phyloP scores from a whole-genome alignment of 2,329 filamentous ascomycete species.

The Sarocladium kiliense region DNA sequence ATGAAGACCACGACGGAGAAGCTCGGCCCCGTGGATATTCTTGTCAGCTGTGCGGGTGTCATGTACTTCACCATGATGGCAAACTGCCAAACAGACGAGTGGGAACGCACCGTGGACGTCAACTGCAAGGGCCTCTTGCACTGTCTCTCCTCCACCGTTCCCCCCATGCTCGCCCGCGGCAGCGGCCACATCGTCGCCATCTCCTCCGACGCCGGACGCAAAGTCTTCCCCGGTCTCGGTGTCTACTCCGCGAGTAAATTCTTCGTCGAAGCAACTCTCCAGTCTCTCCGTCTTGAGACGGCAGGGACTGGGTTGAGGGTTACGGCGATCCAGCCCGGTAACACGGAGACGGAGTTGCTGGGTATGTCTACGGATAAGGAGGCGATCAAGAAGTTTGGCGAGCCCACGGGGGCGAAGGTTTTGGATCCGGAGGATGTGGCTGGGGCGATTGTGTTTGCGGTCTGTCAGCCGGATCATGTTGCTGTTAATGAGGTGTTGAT shows the following conservation, averaged over 20 bases:
- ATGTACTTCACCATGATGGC: slow-evolving; percentile 91
- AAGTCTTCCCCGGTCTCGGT: slow-evolving; percentile 75
- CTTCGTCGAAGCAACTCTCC: slow-evolving; percentile 79
- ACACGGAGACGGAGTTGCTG: slow-evolving; percentile 67
- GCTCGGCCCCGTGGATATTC: slow-evolving; percentile 69
- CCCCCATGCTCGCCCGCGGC: slow-evolving; percentile 65
- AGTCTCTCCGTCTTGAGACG: slow-evolving; percentile 69
- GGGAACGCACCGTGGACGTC: slow-evolving; percentile 78
- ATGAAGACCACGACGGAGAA: slow-evolving; percentile 52
- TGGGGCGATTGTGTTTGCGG: slow-evolving; percentile 65
- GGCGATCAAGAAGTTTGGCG: slow-evolving; percentile 73
- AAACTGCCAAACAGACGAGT: slow-evolving; percentile 67
- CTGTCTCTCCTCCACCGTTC: slow-evolving; percentile 64
- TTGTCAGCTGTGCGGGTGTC: slow-evolving; percentile 76
- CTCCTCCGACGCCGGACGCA: slow-evolving; percentile 75
- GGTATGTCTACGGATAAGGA: slow-evolving; percentile 71
- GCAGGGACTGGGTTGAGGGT: slow-evolving; percentile 68
- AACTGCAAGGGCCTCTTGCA: slow-evolving; percentile 81
- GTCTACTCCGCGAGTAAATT: slow-evolving; percentile 82
- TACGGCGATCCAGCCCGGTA: slow-evolving; percentile 72
- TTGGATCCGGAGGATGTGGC: slow-evolving; percentile 71
- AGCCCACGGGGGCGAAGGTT: slow-evolving; percentile 69
- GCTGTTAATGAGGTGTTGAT: slow-evolving; percentile 77
- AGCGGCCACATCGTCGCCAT: slow-evolving; percentile 73
- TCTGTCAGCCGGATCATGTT: slow-evolving; percentile 70